phyloP scores from a whole-genome alignment of 1,139 yeast species.

The Kodamaea fungicola region DNA sequence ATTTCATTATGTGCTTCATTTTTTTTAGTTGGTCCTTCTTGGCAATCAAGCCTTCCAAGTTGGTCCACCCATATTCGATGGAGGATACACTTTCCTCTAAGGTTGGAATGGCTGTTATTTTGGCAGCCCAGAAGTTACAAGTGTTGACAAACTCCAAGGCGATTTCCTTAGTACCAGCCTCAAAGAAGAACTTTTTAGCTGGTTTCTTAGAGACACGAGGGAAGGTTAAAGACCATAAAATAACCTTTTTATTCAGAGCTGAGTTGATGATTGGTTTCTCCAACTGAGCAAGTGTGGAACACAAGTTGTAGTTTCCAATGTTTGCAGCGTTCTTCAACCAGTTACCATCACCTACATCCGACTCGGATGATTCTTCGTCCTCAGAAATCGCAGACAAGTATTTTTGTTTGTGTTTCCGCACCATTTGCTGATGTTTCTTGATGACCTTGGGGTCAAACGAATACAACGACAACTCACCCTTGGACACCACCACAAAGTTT shows the following conservation, averaged over 20 bases:
- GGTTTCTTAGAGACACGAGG: slow-evolving; percentile 33
- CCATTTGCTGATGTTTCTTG: slow-evolving; percentile 37
- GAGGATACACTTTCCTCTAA: slow-evolving; percentile 61
- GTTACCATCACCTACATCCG: slow-evolving; percentile 59
- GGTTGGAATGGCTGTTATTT: slow-evolving; percentile 77
- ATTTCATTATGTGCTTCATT: slow-evolving; percentile 32
- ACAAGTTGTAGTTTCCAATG: slow-evolving; percentile 46
- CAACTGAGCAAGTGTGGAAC: slow-evolving; percentile 47
- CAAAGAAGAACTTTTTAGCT: slow-evolving; percentile 42
- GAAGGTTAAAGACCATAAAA: slow-evolving; percentile 37
- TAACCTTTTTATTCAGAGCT: slow-evolving; percentile 13
- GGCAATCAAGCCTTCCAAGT: slow-evolving; percentile 35
- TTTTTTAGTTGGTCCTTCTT: slow-evolving; percentile 34
- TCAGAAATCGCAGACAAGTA: slow-evolving; percentile 15
- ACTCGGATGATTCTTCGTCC: slow-evolving; percentile 15
- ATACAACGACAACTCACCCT: slow-evolving; percentile 54
- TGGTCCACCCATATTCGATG: slow-evolving; percentile 81
- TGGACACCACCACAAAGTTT: slow-evolving; percentile 53
- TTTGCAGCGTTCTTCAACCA: slow-evolving; percentile 57
- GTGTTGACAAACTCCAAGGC: slow-evolving; percentile 73
- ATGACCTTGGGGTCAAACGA: slow-evolving; percentile 49
- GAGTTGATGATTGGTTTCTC: slow-evolving; percentile 20
- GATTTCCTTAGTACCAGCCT: slow-evolving; percentile 63
- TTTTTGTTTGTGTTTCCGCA: slow-evolving; percentile 26
- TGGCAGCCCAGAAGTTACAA: slow-evolving; percentile 88